A percentile compares a stretch with the other conserved stretches of the same genome.
phyloP scores from a whole-genome alignment of 768 basidiomycete genomes.

The Leccinum broughii region DNA sequence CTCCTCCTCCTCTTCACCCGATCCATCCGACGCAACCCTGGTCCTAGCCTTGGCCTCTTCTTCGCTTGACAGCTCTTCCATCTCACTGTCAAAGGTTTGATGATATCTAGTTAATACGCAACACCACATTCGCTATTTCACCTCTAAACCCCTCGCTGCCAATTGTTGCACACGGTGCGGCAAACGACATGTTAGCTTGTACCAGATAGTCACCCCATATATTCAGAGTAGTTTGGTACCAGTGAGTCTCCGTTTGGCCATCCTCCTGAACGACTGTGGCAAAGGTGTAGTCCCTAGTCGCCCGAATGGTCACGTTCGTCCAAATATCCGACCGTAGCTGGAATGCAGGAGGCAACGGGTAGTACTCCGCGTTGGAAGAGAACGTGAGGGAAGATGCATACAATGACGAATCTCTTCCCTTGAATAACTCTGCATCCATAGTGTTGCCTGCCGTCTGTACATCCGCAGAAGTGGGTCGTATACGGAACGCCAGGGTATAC shows the following conservation, averaged over 20 bases:
- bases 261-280: conserved; percentile 26
- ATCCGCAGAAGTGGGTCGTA: conserved; percentile 32
- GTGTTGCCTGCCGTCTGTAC: conserved; percentile 14
- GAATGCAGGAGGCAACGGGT: conserved; percentile 34
- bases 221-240: conserved; percentile 39
- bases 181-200: conserved; percentile 45
- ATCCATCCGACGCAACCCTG: conserved; percentile 15
- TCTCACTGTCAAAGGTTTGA: conserved; percentile 13
- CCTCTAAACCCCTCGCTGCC: conserved; percentile 39
- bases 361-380: conserved; percentile 38
- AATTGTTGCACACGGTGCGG: conserved; percentile 39
- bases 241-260: conserved; percentile 23
- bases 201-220: conserved; percentile 43
- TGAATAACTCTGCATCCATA: conserved; percentile 31
- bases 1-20: conserved; percentile 17
- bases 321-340: conserved; percentile 29
- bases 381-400: conserved; percentile 40
- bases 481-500: conserved; percentile 41
- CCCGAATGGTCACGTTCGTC: conserved; percentile 40
- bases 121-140: conserved; percentile 32
- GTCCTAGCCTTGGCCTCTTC: conserved; percentile 1
- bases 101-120: conserved; percentile 20
- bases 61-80: conserved; percentile 13
- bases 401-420: conserved; percentile 38
- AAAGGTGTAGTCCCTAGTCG: conserved; percentile 37